phyloP scores from a whole-genome alignment of 2,329 filamentous ascomycete genomes.

The Thielaviopsis populi region DNA sequence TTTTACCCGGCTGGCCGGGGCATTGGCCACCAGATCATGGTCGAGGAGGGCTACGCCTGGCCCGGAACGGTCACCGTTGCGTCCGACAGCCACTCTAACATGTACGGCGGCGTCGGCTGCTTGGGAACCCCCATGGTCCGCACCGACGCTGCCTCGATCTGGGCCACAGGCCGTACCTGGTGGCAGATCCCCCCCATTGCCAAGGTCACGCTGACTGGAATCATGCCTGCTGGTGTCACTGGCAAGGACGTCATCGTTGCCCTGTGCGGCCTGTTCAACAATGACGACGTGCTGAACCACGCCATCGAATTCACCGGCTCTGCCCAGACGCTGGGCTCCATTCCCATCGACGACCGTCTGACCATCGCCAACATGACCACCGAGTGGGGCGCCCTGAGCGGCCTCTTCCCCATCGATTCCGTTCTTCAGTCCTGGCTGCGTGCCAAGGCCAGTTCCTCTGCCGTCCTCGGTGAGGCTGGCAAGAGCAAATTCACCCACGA shows the following conservation, averaged over 20 bases:
- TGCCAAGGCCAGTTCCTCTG: constrained; percentile 57
- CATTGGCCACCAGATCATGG: constrained; percentile 86
- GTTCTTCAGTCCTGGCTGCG: constrained; percentile 60
- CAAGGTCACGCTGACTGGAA: constrained; percentile 61
- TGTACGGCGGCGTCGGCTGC: constrained; percentile 67
- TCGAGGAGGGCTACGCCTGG: constrained; percentile 72
- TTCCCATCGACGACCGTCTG: constrained; percentile 58
- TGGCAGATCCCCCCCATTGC: constrained; percentile 78
- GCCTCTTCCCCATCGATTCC: constrained; percentile 60
- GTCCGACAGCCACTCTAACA: constrained; percentile 62
- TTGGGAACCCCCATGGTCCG: constrained; percentile 71
- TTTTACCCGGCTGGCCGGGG: constrained; percentile 66
- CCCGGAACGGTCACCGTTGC: constrained; percentile 73
- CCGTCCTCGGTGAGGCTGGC: constrained; percentile 38
- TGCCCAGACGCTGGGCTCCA: constrained; percentile 57
- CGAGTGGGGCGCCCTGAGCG: constrained; percentile 57
- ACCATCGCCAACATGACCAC: constrained; percentile 70
- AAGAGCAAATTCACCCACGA: constrained; percentile 53
- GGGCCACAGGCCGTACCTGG: constrained; percentile 72
- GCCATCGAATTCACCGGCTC: constrained; percentile 76
- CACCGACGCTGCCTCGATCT: constrained; percentile 76
- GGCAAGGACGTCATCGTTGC: constrained; percentile 93
- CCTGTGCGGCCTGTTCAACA: constrained; percentile 71
- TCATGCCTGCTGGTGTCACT: constrained; percentile 63
- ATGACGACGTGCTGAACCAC: constrained; percentile 81